phyloP scores from a whole-genome alignment of 2,329 filamentous ascomycete species.

The Paracoccidioides brasiliensis region DNA sequence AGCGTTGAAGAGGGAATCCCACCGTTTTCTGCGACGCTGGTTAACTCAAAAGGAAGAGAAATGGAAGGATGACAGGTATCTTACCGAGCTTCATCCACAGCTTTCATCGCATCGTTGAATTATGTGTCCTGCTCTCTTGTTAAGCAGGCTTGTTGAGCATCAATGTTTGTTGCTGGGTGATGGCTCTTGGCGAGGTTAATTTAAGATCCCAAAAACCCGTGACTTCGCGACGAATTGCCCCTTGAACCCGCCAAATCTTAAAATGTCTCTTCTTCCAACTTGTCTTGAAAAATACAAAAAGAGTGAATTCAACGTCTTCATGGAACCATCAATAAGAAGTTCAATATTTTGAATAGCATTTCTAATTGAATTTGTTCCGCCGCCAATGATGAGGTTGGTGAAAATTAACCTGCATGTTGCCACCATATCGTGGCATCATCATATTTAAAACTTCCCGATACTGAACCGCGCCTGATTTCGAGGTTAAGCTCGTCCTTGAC shows the following conservation, averaged over 20 bases:
- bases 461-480: neutral
- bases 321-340: neutral
- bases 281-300: neutral
- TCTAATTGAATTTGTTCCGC: neutral
- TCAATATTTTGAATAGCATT: neutral
- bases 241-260: neutral
- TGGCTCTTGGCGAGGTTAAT: neutral
- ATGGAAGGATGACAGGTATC: constrained; percentile 3
- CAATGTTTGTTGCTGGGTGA: neutral
- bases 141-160: neutral
- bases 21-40: constrained; percentile 45
- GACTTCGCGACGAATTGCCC: neutral
- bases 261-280: neutral
- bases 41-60: constrained; percentile 7
- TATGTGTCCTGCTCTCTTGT: constrained; percentile 1
- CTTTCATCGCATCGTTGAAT: constrained; percentile 35
- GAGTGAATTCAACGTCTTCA: neutral
- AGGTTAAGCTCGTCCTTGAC: neutral
- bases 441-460: neutral
- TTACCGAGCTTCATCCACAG: constrained; percentile 43
- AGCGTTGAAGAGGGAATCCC: constrained; percentile 47
- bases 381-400: neutral
- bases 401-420: neutral
- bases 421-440: neutral
- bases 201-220: neutral